These are phyloP conservation scores for Backusella westeae DNA, from an alignment of 192 early-diverging fungal genomes.

Conservation along the genomic window DNA sequence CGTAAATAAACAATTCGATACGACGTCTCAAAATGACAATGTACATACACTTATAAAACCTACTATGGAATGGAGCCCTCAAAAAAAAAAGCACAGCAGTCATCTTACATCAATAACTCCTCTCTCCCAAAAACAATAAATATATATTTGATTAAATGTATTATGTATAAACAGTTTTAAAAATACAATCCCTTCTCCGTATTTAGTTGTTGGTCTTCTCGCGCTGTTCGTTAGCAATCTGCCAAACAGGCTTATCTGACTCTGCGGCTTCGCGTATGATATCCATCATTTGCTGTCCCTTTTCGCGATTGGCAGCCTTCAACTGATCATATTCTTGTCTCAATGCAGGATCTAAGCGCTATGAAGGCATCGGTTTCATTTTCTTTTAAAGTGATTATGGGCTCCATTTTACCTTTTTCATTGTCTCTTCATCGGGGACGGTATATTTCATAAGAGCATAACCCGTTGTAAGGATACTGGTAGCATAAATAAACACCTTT, in stretches of 20 bases:
- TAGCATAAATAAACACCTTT: slow-evolving; percentile 42
- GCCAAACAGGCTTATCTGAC: slow-evolving; percentile 31
- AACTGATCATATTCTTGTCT: slow-evolving; percentile 27
- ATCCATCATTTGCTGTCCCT: slow-evolving; percentile 19
- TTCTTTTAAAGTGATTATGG: neutral
- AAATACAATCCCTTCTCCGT: neutral
- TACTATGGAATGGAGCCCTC: no score
- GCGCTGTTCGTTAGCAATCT: slow-evolving; percentile 13
- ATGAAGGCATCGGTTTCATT: neutral
- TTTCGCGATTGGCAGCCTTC: slow-evolving; percentile 17
- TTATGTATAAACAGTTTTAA: neutral
- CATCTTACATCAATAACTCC: no score
- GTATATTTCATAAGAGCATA: slow-evolving; percentile 50
- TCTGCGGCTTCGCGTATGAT: slow-evolving; percentile 26
- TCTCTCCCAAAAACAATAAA: no score
- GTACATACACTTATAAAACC: no score
- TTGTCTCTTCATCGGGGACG: slow-evolving; percentile 45
- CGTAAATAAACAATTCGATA: no score
- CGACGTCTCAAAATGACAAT: no score
- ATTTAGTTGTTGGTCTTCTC: neutral
- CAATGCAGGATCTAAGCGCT: slow-evolving; percentile 30
- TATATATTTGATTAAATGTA: neutral
- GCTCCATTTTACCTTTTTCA: slow-evolving; percentile 17
- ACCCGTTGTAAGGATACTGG: slow-evolving; percentile 43
- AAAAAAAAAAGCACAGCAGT: no score